A percentile compares a stretch with the other conserved stretches of the same genome.
Evolutionary conservation across 2,329 filamentous ascomycete species (phyloP).

Genomic region (Pseudogymnoascus sp.): DNA sequence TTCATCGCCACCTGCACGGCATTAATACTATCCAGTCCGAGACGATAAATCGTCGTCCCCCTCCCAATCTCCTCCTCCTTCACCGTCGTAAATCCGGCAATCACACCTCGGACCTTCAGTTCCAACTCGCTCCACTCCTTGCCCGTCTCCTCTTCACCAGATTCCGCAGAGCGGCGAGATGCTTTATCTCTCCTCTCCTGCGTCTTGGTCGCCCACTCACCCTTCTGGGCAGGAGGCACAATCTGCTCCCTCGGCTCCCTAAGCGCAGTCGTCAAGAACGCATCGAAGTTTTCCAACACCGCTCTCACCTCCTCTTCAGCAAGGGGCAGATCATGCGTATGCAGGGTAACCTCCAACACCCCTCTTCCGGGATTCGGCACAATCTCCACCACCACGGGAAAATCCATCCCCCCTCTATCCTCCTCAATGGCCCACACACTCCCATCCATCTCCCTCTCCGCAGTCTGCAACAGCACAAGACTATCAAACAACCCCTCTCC

Average conservation of each 20-base stretch:
- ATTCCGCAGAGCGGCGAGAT: neutral
- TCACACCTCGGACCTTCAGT: conserved; percentile 35
- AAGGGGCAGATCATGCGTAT: conserved; percentile 47
- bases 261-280: conserved; percentile 20
- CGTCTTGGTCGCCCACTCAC: conserved; percentile 17
- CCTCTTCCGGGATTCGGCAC: conserved; percentile 41
- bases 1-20: conserved; percentile 68
- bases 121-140: conserved; percentile 27
- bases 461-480: conserved; percentile 69
- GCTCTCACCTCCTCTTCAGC: conserved; percentile 16
- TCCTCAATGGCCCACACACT: conserved; percentile 49
- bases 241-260: conserved; percentile 26
- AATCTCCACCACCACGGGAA: conserved; percentile 72
- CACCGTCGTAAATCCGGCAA: conserved; percentile 48
- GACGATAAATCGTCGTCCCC: conserved; percentile 69
- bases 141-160: neutral
- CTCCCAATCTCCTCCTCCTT: conserved; percentile 44
- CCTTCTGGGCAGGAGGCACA: conserved; percentile 18
- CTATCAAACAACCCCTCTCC: conserved; percentile 64
- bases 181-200: neutral
- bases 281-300: conserved; percentile 22
- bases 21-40: conserved; percentile 90
- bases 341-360: conserved; percentile 49
- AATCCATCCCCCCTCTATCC: conserved; percentile 61
- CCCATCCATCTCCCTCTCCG: conserved; percentile 47